These are phyloP conservation scores for Cucurbita argyrosperma DNA, from an alignment of 306 rosid genomes.

Conservation along the genomic window DNA sequence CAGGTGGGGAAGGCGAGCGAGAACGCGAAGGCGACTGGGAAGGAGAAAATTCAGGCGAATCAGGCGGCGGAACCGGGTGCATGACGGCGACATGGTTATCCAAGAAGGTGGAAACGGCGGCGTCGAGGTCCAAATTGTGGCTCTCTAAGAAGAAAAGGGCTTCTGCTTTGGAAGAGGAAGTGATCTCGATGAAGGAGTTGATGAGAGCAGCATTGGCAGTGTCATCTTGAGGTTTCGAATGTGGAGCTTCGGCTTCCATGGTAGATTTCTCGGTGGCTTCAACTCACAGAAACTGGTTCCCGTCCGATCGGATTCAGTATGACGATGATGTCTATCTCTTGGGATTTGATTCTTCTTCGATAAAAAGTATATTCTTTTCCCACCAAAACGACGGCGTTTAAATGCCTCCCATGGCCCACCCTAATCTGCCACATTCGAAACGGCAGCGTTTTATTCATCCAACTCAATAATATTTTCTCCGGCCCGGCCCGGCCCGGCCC, in stretches of 20 bases:
- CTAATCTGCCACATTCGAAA: background rate
- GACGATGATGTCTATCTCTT: background rate
- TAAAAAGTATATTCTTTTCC: background rate
- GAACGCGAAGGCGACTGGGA: conserved; percentile 11
- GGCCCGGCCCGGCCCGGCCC: no score
- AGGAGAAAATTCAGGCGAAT: conserved; percentile 18
- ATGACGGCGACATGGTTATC: conserved; percentile 24
- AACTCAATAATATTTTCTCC: no score
- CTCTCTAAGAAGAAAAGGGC: conserved; percentile 70
- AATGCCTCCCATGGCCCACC: background rate
- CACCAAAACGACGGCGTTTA: background rate
- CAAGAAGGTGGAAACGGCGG: conserved; percentile 72
- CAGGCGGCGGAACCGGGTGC: background rate
- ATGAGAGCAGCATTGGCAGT: conserved; percentile 18
- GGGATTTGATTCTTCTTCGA: background rate
- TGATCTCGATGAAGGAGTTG: conserved; percentile 66
- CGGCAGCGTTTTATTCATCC: background rate
- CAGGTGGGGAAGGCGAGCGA: conserved; percentile 16
- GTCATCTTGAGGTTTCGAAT: conserved; percentile 20
- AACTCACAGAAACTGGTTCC: background rate
- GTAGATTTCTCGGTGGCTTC: background rate
- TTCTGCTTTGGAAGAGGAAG: conserved; percentile 55
- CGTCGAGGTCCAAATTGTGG: conserved; percentile 80
- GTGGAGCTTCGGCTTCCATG: conserved; percentile 15
- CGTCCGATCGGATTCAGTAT: background rate